Base-by-base conservation (phyloP, 768 basidiomycete genomes). In the Russula brevipes region DNA sequence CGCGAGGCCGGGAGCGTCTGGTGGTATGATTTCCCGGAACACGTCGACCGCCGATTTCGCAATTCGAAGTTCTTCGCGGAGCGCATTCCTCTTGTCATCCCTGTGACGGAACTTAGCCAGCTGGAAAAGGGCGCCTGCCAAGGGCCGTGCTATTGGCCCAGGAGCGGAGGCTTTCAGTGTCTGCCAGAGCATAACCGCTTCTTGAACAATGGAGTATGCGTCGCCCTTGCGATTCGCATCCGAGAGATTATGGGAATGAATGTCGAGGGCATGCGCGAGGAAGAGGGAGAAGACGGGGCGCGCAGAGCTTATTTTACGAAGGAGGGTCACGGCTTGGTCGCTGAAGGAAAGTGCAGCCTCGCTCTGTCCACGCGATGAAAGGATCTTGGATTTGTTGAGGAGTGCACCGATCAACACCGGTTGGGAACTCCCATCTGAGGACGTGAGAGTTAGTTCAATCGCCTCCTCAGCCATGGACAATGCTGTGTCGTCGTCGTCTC, bases 151-250 rank as follows among this genome's bases (percentile, higher is more conserved):
- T 8, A 42, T 11, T 2, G 63, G 31, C 6, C 35, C 31, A 42
- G 38, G 53, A 9, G 63, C 53, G 14, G 58, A 38, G 1, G 16
- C 10, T 38, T 42, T 53, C 16, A 64, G 33, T 6, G 11, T 19
- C 41, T 64, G 63, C 57, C 49, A 64, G 19, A 50, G 35, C 17
- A 59, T 54, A 30, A 51, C 53, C 0, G 63, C 54, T 17, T 64
- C 53, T 4, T 49, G 53, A 30, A n/a, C 16, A 2, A 30, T 47
- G 5, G 35, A n/a, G 35, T 38, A 60, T 10, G 63, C 55, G 0
- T 64, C 63, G 7, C 11, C 12, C n/a, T 39, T 55, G 33, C 54
- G 58, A 30, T 45, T 60, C 12, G 58, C 63, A 19, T 51, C 14
- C 5, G 47, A 60, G 58, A 64, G 63, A 36, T 50, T 41, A 14